These are phyloP conservation scores for Epichloe aotearoae DNA, from an alignment of 2,329 filamentous ascomycete genomes.

Conservation along the genomic window DNA sequence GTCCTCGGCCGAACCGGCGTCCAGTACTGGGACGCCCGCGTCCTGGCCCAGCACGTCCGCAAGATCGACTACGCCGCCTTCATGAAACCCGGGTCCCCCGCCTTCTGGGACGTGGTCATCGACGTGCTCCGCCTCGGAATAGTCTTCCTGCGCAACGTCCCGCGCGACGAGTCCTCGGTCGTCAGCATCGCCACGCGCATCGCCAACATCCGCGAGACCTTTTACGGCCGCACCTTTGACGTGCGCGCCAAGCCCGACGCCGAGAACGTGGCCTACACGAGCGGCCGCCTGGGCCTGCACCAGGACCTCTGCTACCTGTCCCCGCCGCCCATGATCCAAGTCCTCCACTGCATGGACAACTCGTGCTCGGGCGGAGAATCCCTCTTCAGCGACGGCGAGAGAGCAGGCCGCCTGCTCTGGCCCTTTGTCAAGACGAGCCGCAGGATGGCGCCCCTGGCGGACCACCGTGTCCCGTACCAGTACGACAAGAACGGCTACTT, in stretches of 20 bases:
- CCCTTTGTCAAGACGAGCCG: slow-evolving; percentile 7
- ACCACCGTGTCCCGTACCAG: slow-evolving; percentile 42
- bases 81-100: slow-evolving; percentile 40
- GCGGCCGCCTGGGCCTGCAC: slow-evolving; percentile 69
- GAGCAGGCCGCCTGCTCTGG: slow-evolving; percentile 34
- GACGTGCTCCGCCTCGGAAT: slow-evolving; percentile 56
- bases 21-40: slow-evolving; percentile 27
- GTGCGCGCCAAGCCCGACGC: slow-evolving; percentile 70
- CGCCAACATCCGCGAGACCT: slow-evolving; percentile 69
- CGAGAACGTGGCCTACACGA: slow-evolving; percentile 88
- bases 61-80: slow-evolving; percentile 60
- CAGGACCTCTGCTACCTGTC: slow-evolving; percentile 86
- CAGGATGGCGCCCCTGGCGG: slow-evolving; percentile 8
- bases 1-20: slow-evolving; percentile 20
- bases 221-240: slow-evolving; percentile 87
- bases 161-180: slow-evolving; percentile 52
- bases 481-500: slow-evolving; percentile 54
- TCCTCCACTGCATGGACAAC: slow-evolving; percentile 82
- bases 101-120: slow-evolving; percentile 47
- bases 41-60: slow-evolving; percentile 28
- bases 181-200: slow-evolving; percentile 57
- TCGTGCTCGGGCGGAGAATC: slow-evolving; percentile 69
- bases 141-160: slow-evolving; percentile 64
- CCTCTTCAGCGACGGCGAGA: slow-evolving; percentile 67
- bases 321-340: slow-evolving; percentile 66